Evolutionary conservation across 441 rosid genomes (phyloP), one percentile per base, ranked within the genome.

Genomic region (Dalechampia spathulata): DNA sequence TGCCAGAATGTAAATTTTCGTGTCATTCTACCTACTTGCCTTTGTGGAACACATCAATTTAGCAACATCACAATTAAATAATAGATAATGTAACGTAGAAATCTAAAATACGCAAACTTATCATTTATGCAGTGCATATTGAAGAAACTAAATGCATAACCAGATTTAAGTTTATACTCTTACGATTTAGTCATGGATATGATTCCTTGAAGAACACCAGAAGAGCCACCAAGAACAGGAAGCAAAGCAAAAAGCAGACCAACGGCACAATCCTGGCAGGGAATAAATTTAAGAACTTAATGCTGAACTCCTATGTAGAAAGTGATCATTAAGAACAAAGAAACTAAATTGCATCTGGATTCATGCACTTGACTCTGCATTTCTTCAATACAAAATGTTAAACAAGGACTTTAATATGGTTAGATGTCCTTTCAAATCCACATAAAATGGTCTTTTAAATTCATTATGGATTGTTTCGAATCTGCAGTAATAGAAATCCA

Each of bases 191-290:
- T 81, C 90, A 91, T 81, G 64, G 96, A 86, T 55, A 91, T 71
- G 64, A 86, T 72, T 78, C 96, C 96, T 73, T 91, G 95, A 72
- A 88, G 95, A 67, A 91, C 65, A 58, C 98, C 96, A 65, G 90
- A 88, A 61, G 83, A 78, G 49, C 98, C 98, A 63, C 96, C 93
- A 62, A 91, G 95, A 71, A 91, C 85, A 28, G 95, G 96, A 60
- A 91, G 98, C 72, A 91, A 79, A 78, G 98, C 98, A 78, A 88
- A 91, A 57, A 91, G 78, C 84, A 91, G 78, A 53, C 98, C 98
- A 58, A 88, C 98, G 42, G 95, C 96, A 80, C 96, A 91, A 61
- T 91, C 98, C 98, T 91, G 81, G 49, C 15, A 67, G 58, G 48
- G 51, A 55, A 78, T 27, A 49, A 62, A 61, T 65, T 52, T 58